Conservation (phyloP, 1,139 yeast genomes). For the Geotrichum klebahnii region DNA sequence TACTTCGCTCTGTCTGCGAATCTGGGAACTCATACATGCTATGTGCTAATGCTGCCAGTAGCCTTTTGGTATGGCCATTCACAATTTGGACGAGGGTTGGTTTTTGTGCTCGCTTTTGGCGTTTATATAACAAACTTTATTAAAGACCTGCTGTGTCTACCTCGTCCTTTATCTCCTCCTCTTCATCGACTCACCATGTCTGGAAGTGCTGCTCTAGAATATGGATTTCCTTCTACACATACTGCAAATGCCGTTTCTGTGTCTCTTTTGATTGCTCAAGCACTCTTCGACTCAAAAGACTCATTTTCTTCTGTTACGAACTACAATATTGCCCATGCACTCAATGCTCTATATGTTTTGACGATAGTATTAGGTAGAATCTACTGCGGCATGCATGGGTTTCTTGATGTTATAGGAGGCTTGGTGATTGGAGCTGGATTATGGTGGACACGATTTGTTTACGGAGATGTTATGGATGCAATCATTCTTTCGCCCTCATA, state of each 20-base stretch:
- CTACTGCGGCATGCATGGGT: constrained; percentile 98
- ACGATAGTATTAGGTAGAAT: constrained; percentile 76
- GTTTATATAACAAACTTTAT: constrained; percentile 72
- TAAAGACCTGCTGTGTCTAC: constrained; percentile 83
- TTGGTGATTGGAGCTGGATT: constrained; percentile 52
- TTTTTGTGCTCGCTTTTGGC: constrained; percentile 77
- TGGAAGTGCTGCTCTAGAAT: constrained; percentile 83
- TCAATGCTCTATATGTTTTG: constrained; percentile 49
- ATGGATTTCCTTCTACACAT: constrained; percentile 93
- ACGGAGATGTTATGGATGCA: constrained; percentile 27
- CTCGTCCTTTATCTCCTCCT: constrained; percentile 92
- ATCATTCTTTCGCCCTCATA: constrained; percentile 24
- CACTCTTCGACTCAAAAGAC: constrained; percentile 24
- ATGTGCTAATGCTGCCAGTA: constrained; percentile 80
- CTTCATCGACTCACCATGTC: constrained; percentile 84
- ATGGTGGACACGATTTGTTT: constrained; percentile 31
- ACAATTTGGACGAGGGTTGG: constrained; percentile 56
- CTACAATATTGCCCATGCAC: constrained; percentile 23
- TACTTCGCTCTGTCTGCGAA: constrained; percentile 89
- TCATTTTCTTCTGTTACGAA: constrained; percentile 17
- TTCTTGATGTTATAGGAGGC: constrained; percentile 70
- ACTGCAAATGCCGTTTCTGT: constrained; percentile 89
- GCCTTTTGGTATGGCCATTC: constrained; percentile 80
- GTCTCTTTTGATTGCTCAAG: constrained; percentile 47
- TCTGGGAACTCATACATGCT: constrained; percentile 89